These are phyloP conservation scores for Ogataea henricii DNA, from an alignment of 805 yeast species.

Conservation along the genomic window DNA sequence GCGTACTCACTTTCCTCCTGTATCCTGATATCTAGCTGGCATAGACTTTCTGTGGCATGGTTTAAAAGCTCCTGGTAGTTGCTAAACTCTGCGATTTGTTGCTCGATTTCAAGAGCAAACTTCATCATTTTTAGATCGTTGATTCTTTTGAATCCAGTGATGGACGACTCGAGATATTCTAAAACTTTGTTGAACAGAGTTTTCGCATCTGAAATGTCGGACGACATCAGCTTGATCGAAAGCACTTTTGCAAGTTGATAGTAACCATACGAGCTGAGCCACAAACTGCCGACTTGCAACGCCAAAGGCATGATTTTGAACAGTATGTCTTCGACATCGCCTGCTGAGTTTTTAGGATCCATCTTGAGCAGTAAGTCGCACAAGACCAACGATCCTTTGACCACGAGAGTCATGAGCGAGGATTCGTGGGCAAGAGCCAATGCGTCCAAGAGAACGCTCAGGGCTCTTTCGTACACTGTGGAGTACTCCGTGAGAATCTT, in stretches of 20 bases:
- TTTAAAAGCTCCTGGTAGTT: constrained; percentile 34
- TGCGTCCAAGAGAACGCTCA: constrained; percentile 52
- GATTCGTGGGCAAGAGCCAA: constrained; percentile 48
- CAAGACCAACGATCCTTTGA: constrained; percentile 50
- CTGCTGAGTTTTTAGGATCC: constrained; percentile 29
- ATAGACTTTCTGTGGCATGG: constrained; percentile 36
- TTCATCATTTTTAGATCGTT: constrained; percentile 42
- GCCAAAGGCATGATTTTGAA: constrained; percentile 46
- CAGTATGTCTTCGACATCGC: constrained; percentile 46
- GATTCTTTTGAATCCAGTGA: constrained; percentile 45
- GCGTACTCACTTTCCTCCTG: constrained; percentile 31
- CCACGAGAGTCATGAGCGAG: constrained; percentile 46
- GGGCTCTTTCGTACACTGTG: constrained; percentile 45
- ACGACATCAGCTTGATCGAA: constrained; percentile 17
- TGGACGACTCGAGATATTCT: constrained; percentile 43
- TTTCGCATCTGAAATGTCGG: not conserved
- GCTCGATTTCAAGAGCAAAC: constrained; percentile 43
- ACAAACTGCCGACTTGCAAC: constrained; percentile 41
- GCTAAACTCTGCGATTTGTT: constrained; percentile 37
- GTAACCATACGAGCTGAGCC: constrained; percentile 42
- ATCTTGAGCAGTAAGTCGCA: constrained; percentile 45
- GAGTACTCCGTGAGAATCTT: constrained; percentile 44
- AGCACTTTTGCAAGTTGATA: constrained; percentile 34
- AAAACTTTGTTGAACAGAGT: constrained; percentile 32
- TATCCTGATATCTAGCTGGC: constrained; percentile 32